phyloP scores from a whole-genome alignment of 441 rosid species.

The Brassica balearica region DNA sequence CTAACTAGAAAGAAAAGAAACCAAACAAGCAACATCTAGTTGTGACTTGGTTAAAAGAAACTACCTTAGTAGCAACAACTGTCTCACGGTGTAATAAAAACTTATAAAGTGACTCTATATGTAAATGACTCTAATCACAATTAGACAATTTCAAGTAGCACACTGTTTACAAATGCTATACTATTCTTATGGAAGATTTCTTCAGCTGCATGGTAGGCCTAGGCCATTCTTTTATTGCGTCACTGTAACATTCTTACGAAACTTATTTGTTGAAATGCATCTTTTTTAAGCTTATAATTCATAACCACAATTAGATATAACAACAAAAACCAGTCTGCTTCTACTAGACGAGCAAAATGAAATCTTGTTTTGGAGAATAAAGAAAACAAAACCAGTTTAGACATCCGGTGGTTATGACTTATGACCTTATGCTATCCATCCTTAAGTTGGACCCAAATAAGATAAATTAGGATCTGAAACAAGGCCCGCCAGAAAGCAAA shows the following conservation, averaged over 20 bases:
- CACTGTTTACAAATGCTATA: not conserved
- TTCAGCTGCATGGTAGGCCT: not conserved
- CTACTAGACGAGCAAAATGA: not conserved
- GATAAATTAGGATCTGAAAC: not conserved
- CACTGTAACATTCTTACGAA: not conserved
- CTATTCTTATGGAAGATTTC: slow-evolving; percentile 6
- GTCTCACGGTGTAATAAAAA: too few relatives aligned
- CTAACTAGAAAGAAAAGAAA: too few relatives aligned
- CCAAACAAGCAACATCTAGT: too few relatives aligned
- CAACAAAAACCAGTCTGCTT: not conserved
- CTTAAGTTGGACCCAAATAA: not conserved
- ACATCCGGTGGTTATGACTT: not conserved
- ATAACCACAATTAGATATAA: not conserved
- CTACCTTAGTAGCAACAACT: too few relatives aligned
- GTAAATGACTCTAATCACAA: too few relatives aligned
- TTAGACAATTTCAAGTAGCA: not conserved
- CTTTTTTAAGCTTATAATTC: too few relatives aligned
- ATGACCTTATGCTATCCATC: not conserved
- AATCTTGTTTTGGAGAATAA: not conserved
- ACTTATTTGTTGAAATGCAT: not conserved
- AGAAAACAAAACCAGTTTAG: not conserved
- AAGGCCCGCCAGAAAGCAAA: not conserved
- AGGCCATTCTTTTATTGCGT: not conserved
- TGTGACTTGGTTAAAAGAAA: too few relatives aligned
- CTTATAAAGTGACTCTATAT: too few relatives aligned